phyloP scores from a whole-genome alignment of 495 filamentous ascomycete genomes.

The Daldinia caldariorum region DNA sequence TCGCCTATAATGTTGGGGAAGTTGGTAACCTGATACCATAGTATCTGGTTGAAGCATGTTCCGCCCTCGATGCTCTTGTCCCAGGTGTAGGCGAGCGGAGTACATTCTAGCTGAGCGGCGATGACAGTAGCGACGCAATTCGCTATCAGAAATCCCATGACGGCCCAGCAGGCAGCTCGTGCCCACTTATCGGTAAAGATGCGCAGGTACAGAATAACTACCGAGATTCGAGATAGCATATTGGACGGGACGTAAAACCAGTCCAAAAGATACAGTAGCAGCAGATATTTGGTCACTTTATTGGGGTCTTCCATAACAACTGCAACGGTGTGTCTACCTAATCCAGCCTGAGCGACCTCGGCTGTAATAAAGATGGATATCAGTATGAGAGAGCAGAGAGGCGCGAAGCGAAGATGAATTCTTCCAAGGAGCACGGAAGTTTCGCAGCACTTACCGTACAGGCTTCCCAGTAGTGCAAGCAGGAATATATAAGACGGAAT shows the following conservation, averaged over 20 bases:
- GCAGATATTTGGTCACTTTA: constrained; percentile 8
- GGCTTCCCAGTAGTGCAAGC: constrained; percentile 12
- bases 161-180: constrained; percentile 20
- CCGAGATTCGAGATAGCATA: constrained; percentile 4
- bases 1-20: constrained; percentile 46
- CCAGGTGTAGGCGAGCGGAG: constrained; percentile 21
- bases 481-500: constrained; percentile 32
- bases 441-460: neutral
- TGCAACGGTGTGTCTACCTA: neutral
- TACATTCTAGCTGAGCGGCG: constrained; percentile 5
- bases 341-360: neutral
- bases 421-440: neutral
- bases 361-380: neutral
- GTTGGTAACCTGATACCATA: constrained; percentile 39
- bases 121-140: constrained; percentile 36
- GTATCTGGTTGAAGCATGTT: constrained; percentile 35
- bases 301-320: constrained; percentile 29
- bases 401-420: neutral
- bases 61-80: constrained; percentile 17
- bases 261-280: constrained; percentile 23
- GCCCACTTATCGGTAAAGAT: constrained; percentile 31
- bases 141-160: constrained; percentile 30
- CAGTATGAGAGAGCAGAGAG: neutral
- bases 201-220: constrained; percentile 24
- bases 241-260: constrained; percentile 24